Percentiles rank a stretch among this genome's conserved stretches.
phyloP scores from a whole-genome alignment of 164 flowering plant genomes.

The Hamamelis virginiana region DNA sequence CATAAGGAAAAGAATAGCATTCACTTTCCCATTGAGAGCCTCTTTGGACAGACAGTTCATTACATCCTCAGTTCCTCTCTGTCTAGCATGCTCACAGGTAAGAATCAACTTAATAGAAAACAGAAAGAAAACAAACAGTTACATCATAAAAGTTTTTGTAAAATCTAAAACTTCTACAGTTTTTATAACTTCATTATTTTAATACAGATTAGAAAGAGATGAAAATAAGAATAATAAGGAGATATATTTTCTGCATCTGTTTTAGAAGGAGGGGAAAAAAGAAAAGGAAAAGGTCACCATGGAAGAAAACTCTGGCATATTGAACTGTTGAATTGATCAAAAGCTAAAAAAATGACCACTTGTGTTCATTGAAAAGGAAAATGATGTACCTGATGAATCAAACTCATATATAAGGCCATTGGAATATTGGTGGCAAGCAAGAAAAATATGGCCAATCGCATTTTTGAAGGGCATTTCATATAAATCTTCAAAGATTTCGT shows the following conservation, averaged over 20 bases:
- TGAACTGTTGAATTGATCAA: not conserved
- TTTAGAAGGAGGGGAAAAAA: not conserved
- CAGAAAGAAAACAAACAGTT: not conserved
- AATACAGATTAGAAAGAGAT: too few relatives aligned
- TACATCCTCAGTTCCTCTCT: constrained; percentile 97
- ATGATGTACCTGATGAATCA: constrained; percentile 79
- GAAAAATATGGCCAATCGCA: constrained; percentile 44
- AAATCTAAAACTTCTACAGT: not conserved
- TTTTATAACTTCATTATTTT: not conserved
- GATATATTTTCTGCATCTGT: not conserved
- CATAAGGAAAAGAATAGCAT: constrained; percentile 69
- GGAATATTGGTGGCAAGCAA: constrained; percentile 82
- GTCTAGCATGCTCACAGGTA: constrained; percentile 23
- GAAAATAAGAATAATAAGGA: not conserved
- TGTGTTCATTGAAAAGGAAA: not conserved
- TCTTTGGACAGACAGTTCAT: constrained; percentile 72
- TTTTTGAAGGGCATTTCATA: constrained; percentile 30
- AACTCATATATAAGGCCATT: constrained; percentile 90
- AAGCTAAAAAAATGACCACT: not conserved
- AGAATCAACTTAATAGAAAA: constrained; percentile 16
- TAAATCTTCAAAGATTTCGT: constrained; percentile 26
- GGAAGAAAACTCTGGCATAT: not conserved
- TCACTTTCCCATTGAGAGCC: constrained; percentile 55
- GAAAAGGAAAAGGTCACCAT: not conserved
- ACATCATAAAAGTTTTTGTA: not conserved